Evolutionary conservation across 768 basidiomycete genomes (phyloP).

Genomic region (Xerocomus brunneocitrinus): DNA sequence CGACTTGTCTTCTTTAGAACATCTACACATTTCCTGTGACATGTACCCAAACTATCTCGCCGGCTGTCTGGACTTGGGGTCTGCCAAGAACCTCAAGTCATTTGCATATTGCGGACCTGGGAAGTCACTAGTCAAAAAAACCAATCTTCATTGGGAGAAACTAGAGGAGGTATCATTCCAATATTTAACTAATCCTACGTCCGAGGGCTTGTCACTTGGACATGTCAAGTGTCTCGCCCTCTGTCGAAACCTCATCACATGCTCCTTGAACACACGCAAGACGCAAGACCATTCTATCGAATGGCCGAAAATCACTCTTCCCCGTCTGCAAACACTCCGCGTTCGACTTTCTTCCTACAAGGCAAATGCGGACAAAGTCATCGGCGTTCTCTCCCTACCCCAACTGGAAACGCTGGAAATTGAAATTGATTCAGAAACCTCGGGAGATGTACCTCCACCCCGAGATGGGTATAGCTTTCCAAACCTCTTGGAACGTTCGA

Average conservation of each 20-base stretch:
- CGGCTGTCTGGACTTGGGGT: constrained; percentile 1
- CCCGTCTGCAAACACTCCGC: constrained; percentile 11
- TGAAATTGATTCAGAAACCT: too few relatives aligned
- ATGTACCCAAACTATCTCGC: neutral
- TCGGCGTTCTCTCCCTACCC: constrained; percentile 12
- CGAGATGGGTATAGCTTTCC: too few relatives aligned
- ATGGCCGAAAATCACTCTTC: neutral
- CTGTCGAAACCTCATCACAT: constrained; percentile 17
- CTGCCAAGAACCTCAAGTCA: constrained; percentile 9
- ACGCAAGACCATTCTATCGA: too few relatives aligned
- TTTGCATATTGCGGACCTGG: constrained; percentile 8
- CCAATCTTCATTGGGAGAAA: constrained; percentile 10
- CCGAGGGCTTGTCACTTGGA: neutral
- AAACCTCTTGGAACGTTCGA: neutral
- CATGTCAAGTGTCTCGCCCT: constrained; percentile 1
- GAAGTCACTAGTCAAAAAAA: neutral
- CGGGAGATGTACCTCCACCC: too few relatives aligned
- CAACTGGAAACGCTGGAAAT: neutral
- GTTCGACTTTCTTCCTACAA: neutral
- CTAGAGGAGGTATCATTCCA: constrained; percentile 12
- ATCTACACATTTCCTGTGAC: constrained; percentile 1
- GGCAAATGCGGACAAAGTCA: neutral
- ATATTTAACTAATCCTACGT: neutral
- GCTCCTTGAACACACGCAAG: constrained; percentile 4
- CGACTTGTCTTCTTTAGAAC: neutral